These are phyloP conservation scores for Neurospora cerealis DNA, from an alignment of 495 filamentous ascomycete genomes.

Conservation along the genomic window DNA sequence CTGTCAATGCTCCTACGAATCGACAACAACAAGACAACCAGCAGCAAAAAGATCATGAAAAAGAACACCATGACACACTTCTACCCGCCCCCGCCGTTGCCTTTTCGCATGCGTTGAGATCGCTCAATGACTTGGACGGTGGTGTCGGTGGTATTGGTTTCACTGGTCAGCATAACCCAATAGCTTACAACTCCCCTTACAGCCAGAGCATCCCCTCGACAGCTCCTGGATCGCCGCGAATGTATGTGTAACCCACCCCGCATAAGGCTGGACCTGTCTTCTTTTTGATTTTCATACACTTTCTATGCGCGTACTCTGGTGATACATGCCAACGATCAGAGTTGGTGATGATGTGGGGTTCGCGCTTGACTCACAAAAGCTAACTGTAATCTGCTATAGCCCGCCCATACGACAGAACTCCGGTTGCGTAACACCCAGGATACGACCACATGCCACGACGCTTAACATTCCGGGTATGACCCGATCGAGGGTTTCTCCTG, in stretches of 20 bases:
- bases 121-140: conserved; percentile 21
- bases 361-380: conserved; percentile 1
- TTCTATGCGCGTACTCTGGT: background rate
- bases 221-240: conserved; percentile 42
- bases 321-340: background rate
- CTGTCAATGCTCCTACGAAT: conserved; percentile 6
- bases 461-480: conserved; percentile 84
- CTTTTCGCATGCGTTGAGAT: conserved; percentile 26
- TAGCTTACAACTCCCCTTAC: conserved; percentile 35
- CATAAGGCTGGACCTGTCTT: background rate
- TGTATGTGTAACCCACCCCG: conserved; percentile 27
- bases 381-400: conserved; percentile 25
- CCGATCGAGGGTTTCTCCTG: conserved; percentile 84
- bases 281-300: background rate
- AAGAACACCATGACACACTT: conserved; percentile 8
- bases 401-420: conserved; percentile 50
- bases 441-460: conserved; percentile 67
- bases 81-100: conserved; percentile 16
- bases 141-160: conserved; percentile 5
- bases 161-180: conserved; percentile 13
- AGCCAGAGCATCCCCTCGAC: conserved; percentile 42
- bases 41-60: background rate
- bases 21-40: background rate
- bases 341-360: background rate
- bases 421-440: conserved; percentile 47